These are phyloP conservation scores for Colletotrichum trifolii DNA, from an alignment of 2,329 filamentous ascomycete species.

Conservation along the genomic window DNA sequence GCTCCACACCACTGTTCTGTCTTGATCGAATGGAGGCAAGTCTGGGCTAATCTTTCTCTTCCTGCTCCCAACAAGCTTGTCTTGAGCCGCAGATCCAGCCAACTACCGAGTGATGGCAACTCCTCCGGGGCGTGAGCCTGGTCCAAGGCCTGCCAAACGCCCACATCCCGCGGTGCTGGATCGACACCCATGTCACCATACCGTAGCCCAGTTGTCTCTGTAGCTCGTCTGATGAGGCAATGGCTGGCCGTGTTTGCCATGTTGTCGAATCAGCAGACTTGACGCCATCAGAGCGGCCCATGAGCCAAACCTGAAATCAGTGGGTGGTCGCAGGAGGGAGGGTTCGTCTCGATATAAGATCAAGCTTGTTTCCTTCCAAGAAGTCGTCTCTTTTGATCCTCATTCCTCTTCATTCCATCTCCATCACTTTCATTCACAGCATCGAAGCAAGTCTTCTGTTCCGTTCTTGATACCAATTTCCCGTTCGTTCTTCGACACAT, in stretches of 20 bases:
- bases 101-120: constrained; percentile 28
- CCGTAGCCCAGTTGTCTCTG: background rate
- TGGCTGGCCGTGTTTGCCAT: background rate
- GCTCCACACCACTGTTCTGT: constrained; percentile 12
- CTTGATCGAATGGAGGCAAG: constrained; percentile 10
- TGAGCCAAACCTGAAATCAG: constrained; percentile 1
- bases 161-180: constrained; percentile 25
- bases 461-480: constrained; percentile 25
- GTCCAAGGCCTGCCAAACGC: constrained; percentile 12
- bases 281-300: constrained; percentile 20
- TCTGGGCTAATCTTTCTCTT: background rate
- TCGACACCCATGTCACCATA: background rate
- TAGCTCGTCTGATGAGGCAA: constrained; percentile 29
- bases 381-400: background rate
- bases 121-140: constrained; percentile 2
- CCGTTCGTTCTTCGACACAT: constrained; percentile 21
- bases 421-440: constrained; percentile 32
- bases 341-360: constrained; percentile 26
- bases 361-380: background rate
- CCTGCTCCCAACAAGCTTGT: background rate
- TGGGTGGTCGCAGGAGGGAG: background rate
- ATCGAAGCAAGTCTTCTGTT: constrained; percentile 36
- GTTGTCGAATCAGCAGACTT: constrained; percentile 6
- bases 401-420: constrained; percentile 9
- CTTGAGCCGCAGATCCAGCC: constrained; percentile 11